Base-by-base conservation (phyloP, 257 asterid species). In the Leonotis leonurus region DNA sequence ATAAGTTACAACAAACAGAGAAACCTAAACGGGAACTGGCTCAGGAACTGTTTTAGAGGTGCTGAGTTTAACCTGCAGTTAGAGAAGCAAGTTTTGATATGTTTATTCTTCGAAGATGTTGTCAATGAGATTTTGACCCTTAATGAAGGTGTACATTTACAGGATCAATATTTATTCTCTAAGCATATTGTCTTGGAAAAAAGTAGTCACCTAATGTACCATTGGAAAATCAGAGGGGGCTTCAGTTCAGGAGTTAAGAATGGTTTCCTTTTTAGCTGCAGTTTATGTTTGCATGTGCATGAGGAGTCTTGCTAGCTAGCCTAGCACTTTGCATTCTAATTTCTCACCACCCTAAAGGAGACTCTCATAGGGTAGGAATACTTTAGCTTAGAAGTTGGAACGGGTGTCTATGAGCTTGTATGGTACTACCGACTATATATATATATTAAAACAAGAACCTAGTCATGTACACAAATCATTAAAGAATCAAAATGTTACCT, bases 211-310 rank as follows among this genome's bases (percentile, higher is more conserved):
- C 81, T 78, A 69, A 49, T 77, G 77, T 84, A 88, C 92, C 94
- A 81, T 71, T 73, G 72, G 20, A 75, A 75, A 69, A 73, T 74
- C 84, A 62, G 83, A 74, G 87, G 71, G 79, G 77, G 69, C 81
- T 79, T 83, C 77, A 61, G 83, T 82, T 81, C 83, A 76, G 81
- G 79, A 75, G 77, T 76, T 88, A 81, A 78, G 74, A 79, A 73
- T 60, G 77, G 77, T 80, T 70, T 77, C 80, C 69, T 56, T 75
- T 78, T 78, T 69, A 77, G 78, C 80, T 74, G 77, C 77, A 73
- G 75, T 62, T 67, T 77, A 50, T 70, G 64, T 70, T 62, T 69
- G 77, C 73, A 59, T 68, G 64, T 53, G 71, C 73, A 71, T 70
- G 70, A 74, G 75, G 74, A 60, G 33, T 29, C 56, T 73, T 60